Base-by-base conservation (phyloP, 768 basidiomycete species). In the Kwoniella bestiolae region DNA sequence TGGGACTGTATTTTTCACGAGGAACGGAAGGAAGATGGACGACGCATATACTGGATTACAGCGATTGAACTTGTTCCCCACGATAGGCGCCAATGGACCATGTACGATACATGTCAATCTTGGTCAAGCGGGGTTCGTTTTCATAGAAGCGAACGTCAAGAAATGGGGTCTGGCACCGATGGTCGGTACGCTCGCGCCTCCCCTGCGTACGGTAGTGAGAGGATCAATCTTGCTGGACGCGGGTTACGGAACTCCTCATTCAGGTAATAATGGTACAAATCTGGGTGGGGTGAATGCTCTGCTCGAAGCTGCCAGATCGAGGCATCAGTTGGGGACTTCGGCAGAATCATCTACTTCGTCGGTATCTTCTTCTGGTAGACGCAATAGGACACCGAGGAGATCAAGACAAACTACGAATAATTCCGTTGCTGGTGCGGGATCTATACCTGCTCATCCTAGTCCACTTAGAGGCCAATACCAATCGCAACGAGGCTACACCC, bases 71-170 rank as follows among this genome's bases (percentile, higher is more conserved):
- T 86, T 99, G 18, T 99, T 99, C 85, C 96, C 96, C 60, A 94
- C 92, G 53, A 88, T 99, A 60, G 96, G 95, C 50, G 94, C 95
- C 18, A 92, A 95, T 76, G 94, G 95, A 0, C 91, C 95, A 5
- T 95, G 93, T 81, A 94, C 90, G 69, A 89, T 99, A 7, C 96
- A 99, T 73, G 91, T 97, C 76, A 99, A 99, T 80, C 86, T 99
- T 14, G 96, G 96, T 7, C 96, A 98, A 82, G 90, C 92, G 4
- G 96, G 96, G 4, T 99, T 99, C 79, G 96, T 98, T 41, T 98
- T 96, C 74, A 97, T 99, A 75, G 96, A 99, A 83, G 96, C 96
- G 34, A 97, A 99, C 78, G 96, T 99, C 68, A 99, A 99, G 86
- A 98, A 97, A 80, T 99, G 96, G 96, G 96, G 96, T 18, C 82